Percentiles rank a stretch among this genome's conserved stretches.
phyloP scores from a whole-genome alignment of 345 rosid species.

The Pistacia integerrima region DNA sequence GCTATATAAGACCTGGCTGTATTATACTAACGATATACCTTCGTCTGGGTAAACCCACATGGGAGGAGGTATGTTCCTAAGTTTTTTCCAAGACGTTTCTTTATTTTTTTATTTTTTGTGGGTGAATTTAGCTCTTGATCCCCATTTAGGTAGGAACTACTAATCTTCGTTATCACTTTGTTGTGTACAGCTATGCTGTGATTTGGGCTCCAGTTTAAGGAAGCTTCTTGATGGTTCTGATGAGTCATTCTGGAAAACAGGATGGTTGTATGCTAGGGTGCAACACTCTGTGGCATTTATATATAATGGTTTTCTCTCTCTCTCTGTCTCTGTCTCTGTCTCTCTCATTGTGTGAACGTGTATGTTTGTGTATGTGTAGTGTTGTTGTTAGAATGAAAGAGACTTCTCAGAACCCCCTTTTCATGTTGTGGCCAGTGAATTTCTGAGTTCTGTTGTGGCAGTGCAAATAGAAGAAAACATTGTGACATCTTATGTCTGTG shows the following conservation, averaged over 20 bases:
- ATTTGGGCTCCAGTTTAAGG: constrained; percentile 58
- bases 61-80: constrained; percentile 57
- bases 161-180: constrained; percentile 11
- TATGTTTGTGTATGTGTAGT: too few relatives aligned
- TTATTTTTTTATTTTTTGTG: neutral
- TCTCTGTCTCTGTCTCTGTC: constrained; percentile 2
- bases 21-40: constrained; percentile 65
- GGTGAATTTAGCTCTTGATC: neutral
- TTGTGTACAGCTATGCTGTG: constrained; percentile 46
- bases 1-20: constrained; percentile 82
- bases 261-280: constrained; percentile 65
- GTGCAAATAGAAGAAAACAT: constrained; percentile 5
- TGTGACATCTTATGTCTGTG: constrained; percentile 25
- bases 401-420: neutral
- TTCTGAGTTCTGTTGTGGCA: constrained; percentile 2
- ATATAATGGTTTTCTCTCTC: constrained; percentile 45
- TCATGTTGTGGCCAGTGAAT: constrained; percentile 7
- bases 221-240: constrained; percentile 51
- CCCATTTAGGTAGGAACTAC: neutral
- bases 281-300: constrained; percentile 56
- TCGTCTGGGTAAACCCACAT: constrained; percentile 42
- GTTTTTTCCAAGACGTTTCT: constrained; percentile 5
- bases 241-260: constrained; percentile 63
- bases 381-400: neutral
- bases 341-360: neutral